Evolutionary conservation across 371 early-diverging fungal species (phyloP), one percentile per base, ranked within the genome.

Genomic region (Syncephalastrum sp.): DNA sequence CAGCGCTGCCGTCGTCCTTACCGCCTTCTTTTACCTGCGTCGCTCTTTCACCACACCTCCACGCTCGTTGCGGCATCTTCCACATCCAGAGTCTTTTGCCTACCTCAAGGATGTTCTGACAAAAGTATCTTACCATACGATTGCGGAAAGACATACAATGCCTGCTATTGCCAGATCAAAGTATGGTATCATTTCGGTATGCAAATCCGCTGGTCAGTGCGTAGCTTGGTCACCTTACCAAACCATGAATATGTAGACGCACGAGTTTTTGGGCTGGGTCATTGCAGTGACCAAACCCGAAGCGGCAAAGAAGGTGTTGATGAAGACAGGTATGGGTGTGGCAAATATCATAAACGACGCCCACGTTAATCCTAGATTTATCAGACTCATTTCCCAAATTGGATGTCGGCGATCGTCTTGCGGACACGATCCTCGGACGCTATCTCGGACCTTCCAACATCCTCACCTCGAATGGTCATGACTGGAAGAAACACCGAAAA

Each of bases 401-500:
- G 4, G 48, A 52, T 10, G 16, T 55, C 1, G 43, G 46, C 3
- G 33, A 38, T 3, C 47, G 33, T 1, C 19, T 48, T 3, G 47
- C 27, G 12, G 33, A 38, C 8, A 59, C 65, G 1, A 42, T 70
- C 4, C 23, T 57, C 1, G 33, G 47, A 10, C 47, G 52, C 17
- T 67, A 61, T 25, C 42, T 65, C 50, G 58, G 64, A 21, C 55
- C 53, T 3, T 52, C 56, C 42, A 70, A 70, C 25, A 57, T 70
- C 12, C 21, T 67, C 7, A 41, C 56, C 13, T 50, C 59, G 10
- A 63, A 58, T 17, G 70, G 61, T 3, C 54, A 63, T 5, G 53
- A 60, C 15, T 70, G 70, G 70, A 63, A 52, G 45, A 55, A 46
- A 3, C 67, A 63, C 8, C 57, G 70, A 38, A 70, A 67, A 59